Conservation (phyloP, 1,284 basidiomycete genomes). For the Boletellus sp. region DNA sequence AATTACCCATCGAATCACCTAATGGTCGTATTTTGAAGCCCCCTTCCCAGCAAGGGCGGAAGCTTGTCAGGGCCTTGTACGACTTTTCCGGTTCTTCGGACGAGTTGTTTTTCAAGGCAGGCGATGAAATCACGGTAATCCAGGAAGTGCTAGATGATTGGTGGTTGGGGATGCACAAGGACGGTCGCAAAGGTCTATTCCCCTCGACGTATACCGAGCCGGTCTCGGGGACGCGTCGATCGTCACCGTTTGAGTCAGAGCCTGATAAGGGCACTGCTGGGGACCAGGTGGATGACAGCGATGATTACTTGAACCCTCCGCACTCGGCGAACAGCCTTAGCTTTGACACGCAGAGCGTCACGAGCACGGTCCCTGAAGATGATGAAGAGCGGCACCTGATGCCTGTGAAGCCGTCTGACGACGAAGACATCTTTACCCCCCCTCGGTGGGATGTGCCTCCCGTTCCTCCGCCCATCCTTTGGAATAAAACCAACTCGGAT, state of each 20-base stretch:
- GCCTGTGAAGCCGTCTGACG: conserved; percentile 22
- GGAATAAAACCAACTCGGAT: conserved; percentile 25
- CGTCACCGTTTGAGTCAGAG: conserved; percentile 22
- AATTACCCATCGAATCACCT: conserved; percentile 35
- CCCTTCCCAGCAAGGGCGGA: conserved; percentile 46
- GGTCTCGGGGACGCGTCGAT: conserved; percentile 28
- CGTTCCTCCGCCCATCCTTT: conserved; percentile 31
- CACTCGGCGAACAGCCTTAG: conserved; percentile 26
- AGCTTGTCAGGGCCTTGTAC: conserved; percentile 65
- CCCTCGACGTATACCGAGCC: conserved; percentile 70
- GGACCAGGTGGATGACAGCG: conserved; percentile 18
- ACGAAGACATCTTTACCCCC: conserved; percentile 15
- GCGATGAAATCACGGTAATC: conserved; percentile 70
- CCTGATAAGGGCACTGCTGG: not conserved
- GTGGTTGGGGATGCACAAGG: conserved; percentile 75
- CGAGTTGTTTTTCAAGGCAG: conserved; percentile 69
- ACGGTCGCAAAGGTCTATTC: conserved; percentile 70
- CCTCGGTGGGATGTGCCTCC: conserved; percentile 16
- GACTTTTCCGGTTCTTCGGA: conserved; percentile 72
- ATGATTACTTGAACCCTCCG: conserved; percentile 42
- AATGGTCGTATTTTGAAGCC: conserved; percentile 47
- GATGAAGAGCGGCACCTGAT: conserved; percentile 37
- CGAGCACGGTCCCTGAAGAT: conserved; percentile 41
- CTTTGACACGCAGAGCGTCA: conserved; percentile 43
- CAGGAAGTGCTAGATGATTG: conserved; percentile 79